phyloP scores from a whole-genome alignment of 2,329 filamentous ascomycete species.

The Neonectria punicea region DNA sequence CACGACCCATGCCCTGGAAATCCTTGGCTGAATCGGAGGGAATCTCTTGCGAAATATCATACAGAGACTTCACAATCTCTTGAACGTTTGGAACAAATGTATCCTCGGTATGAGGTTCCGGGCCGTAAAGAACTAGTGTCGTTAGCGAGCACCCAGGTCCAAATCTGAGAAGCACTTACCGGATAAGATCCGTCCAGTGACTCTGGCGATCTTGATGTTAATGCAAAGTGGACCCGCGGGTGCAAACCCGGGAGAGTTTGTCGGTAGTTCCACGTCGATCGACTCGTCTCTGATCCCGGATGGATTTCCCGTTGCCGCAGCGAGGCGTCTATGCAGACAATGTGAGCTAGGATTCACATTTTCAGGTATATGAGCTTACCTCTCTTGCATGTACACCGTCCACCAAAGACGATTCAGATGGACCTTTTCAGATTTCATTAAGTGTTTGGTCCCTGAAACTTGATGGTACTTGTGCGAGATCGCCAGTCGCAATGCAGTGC shows the following conservation, averaged over 20 bases:
- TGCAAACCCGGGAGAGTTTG: constrained; percentile 43
- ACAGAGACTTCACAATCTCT: constrained; percentile 44
- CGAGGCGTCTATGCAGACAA: constrained; percentile 29
- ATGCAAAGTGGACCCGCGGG: constrained; percentile 43
- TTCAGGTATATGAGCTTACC: constrained; percentile 23
- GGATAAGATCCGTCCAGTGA: constrained; percentile 41
- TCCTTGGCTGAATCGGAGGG: constrained; percentile 40
- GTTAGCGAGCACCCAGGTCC: accelerated
- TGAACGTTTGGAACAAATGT: constrained; percentile 47
- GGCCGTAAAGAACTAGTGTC: constrained; percentile 43
- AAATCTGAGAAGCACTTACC: neutral
- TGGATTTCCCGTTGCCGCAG: constrained; percentile 41
- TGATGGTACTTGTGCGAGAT: constrained; percentile 45
- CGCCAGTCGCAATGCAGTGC: constrained; percentile 42
- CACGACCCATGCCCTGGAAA: constrained; percentile 35
- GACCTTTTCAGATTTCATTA: constrained; percentile 42
- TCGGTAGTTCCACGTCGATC: constrained; percentile 40
- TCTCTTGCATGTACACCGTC: constrained; percentile 38
- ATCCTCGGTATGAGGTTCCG: constrained; percentile 43
- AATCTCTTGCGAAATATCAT: constrained; percentile 42
- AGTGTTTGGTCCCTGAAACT: constrained; percentile 39
- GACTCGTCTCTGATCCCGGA: constrained; percentile 40
- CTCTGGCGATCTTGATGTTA: constrained; percentile 42
- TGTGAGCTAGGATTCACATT: neutral
- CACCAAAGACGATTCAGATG: constrained; percentile 24